Conservation (phyloP, 2,329 filamentous ascomycete species). For the Fusarium sp. region DNA sequence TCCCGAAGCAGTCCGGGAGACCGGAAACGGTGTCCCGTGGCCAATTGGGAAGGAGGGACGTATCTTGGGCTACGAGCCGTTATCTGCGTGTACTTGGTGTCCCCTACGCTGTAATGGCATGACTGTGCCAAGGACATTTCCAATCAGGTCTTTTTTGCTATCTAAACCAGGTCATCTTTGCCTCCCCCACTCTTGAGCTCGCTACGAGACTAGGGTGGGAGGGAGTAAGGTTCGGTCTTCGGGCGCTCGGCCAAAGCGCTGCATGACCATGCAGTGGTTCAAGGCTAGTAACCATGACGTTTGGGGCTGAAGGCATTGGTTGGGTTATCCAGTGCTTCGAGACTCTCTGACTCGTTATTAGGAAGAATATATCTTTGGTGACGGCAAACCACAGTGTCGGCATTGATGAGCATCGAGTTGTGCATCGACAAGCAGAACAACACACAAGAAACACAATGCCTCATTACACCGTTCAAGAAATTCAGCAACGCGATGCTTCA, state of each 20-base stretch:
- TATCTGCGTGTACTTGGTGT: not conserved
- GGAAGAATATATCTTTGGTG: not conserved
- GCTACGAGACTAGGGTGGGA: not conserved
- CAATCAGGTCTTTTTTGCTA: slow-evolving; percentile 1
- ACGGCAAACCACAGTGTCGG: not conserved
- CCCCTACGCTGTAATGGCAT: not conserved
- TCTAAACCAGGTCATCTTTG: not conserved
- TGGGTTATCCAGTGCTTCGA: not conserved
- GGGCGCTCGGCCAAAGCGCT: not conserved
- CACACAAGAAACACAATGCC: not conserved
- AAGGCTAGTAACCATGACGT: not conserved
- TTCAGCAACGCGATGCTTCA: slow-evolving; percentile 21
- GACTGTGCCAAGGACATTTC: not conserved
- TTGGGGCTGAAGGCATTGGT: not conserved
- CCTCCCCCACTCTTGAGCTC: not conserved
- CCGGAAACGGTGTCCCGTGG: not conserved
- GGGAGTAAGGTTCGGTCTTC: not conserved
- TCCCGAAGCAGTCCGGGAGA: not conserved
- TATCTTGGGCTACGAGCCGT: not conserved
- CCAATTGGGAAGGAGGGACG: not conserved
- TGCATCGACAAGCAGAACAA: not conserved
- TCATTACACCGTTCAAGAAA: slow-evolving; percentile 20
- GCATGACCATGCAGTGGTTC: not conserved
- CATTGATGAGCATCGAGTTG: not conserved
- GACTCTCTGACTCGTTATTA: not conserved